These are phyloP conservation scores for Logfia minima DNA, from an alignment of 129 eudicot genomes.

Conservation along the genomic window DNA sequence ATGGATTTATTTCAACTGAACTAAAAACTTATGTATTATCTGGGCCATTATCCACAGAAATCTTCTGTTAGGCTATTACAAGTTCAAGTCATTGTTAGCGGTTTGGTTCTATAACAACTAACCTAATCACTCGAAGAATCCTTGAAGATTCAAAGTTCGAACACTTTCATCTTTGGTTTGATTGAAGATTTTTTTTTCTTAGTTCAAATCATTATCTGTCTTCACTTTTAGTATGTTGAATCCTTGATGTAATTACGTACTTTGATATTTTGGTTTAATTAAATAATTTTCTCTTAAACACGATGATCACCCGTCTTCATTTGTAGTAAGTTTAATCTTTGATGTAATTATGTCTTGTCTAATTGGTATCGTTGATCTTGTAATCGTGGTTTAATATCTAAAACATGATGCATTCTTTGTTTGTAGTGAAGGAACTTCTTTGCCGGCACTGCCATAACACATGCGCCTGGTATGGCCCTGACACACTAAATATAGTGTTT, in stretches of 20 bases:
- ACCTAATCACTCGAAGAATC: slow-evolving; percentile 8
- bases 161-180: not conserved
- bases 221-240: not conserved
- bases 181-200: not conserved
- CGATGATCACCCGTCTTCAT: not conserved
- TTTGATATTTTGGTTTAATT: not conserved
- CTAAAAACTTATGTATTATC: not conserved
- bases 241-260: not conserved
- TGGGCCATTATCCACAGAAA: not conserved
- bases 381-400: not conserved
- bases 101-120: not conserved
- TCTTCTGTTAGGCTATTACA: slow-evolving; percentile 7
- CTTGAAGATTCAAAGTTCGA: not conserved
- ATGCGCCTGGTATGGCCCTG: slow-evolving; percentile 19
- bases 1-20: not conserved
- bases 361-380: not conserved
- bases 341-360: not conserved
- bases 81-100: not conserved
- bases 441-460: slow-evolving; percentile 17
- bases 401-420: not conserved
- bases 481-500: slow-evolving; percentile 2
- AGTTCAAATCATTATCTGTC: not conserved
- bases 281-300: not conserved
- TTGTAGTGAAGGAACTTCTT: not conserved
- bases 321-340: not conserved